Conservation (phyloP, 495 filamentous ascomycete genomes). For the Pyrenula massariospora region DNA sequence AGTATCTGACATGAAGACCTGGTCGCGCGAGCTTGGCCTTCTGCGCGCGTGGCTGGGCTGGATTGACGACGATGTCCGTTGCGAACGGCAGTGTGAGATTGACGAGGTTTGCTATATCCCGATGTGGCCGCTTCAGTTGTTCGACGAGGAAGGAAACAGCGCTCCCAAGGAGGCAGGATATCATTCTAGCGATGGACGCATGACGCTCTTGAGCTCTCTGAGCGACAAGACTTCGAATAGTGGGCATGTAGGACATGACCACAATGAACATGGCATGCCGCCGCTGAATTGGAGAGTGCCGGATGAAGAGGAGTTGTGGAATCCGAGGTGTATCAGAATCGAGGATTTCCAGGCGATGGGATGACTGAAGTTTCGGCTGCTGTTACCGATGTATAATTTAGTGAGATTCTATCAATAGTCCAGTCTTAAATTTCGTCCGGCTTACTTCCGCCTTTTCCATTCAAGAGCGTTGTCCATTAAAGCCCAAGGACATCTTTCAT, state of each 20-base stretch:
- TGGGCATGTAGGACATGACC: no score
- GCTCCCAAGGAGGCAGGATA: no score
- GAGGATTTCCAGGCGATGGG: background rate
- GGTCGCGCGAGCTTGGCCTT: conserved; percentile 14
- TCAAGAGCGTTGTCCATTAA: no score
- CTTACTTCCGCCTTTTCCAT: no score
- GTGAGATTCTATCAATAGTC: no score
- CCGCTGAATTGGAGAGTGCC: background rate
- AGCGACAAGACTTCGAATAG: no score
- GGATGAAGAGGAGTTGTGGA: background rate
- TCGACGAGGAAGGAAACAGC: background rate
- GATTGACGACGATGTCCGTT: conserved; percentile 16
- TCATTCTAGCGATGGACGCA: no score
- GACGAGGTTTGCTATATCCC: conserved; percentile 21
- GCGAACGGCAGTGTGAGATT: conserved; percentile 13
- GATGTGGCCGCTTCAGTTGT: conserved; percentile 20
- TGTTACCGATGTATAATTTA: no score
- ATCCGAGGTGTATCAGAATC: background rate
- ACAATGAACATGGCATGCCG: background rate
- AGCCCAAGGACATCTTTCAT: no score
- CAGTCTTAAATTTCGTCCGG: no score
- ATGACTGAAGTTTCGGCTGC: no score
- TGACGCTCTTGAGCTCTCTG: no score
- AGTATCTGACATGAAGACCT: background rate
- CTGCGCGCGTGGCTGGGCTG: conserved; percentile 25